A percentile compares a stretch with the other conserved stretches of the same genome.
These are phyloP conservation scores for Boletales sp. DNA, from an alignment of 768 basidiomycete genomes.

Conservation along the genomic window DNA sequence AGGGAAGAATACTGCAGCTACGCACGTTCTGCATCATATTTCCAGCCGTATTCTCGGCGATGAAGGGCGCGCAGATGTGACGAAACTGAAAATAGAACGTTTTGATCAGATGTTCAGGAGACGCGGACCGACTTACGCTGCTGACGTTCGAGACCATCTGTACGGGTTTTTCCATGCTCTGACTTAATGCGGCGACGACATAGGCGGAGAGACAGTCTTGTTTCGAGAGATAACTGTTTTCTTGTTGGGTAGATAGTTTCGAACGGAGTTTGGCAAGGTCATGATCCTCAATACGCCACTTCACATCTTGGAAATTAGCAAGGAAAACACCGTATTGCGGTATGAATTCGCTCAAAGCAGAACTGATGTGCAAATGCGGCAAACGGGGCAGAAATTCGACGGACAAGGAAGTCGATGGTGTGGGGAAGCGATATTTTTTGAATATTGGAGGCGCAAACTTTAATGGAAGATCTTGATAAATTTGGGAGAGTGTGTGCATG, in stretches of 20 bases:
- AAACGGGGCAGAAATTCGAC: slow-evolving; percentile 18
- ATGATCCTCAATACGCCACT: slow-evolving; percentile 11
- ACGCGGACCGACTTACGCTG: slow-evolving; percentile 19
- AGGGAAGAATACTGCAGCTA: background rate
- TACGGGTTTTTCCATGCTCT: slow-evolving; percentile 9
- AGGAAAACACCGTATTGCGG: slow-evolving; percentile 10
- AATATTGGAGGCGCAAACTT: slow-evolving; percentile 20
- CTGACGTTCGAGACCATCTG: slow-evolving; percentile 24
- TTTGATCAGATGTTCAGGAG: background rate
- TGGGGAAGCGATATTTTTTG: slow-evolving; percentile 19
- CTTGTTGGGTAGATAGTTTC: slow-evolving; percentile 3
- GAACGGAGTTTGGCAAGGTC: slow-evolving; percentile 15
- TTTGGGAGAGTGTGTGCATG: slow-evolving; percentile 27
- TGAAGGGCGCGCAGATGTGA: slow-evolving; percentile 12
- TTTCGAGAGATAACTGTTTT: slow-evolving; percentile 9
- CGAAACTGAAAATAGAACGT: slow-evolving; percentile 16
- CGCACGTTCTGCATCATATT: slow-evolving; percentile 21
- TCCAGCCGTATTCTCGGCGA: slow-evolving; percentile 14
- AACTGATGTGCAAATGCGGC: slow-evolving; percentile 22
- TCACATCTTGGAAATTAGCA: slow-evolving; percentile 11
- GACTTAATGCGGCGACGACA: slow-evolving; percentile 21
- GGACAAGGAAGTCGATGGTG: slow-evolving; percentile 10
- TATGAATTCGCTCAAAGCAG: slow-evolving; percentile 16
- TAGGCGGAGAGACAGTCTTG: slow-evolving; percentile 33
- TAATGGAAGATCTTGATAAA: slow-evolving; percentile 23